These are phyloP conservation scores for Pseudisothecium myosuroides DNA, from an alignment of 225 moss, liverwort and hornwort genomes.

Conservation along the genomic window DNA sequence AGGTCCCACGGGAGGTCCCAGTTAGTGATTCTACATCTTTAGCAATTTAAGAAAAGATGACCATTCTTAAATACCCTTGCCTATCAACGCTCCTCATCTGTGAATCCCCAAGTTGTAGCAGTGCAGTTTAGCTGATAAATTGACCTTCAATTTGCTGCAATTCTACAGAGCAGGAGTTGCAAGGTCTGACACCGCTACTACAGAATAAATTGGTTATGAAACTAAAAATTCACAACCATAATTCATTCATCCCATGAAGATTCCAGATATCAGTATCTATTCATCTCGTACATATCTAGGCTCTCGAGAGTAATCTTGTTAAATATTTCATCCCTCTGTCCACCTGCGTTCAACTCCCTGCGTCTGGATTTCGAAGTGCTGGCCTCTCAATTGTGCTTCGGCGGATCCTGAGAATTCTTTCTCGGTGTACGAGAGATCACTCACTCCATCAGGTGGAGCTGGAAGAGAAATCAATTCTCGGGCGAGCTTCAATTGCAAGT, in stretches of 20 bases:
- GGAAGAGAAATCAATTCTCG: not conserved
- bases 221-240: not conserved
- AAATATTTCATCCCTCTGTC: not conserved
- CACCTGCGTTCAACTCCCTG: not conserved
- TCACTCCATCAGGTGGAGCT: not conserved
- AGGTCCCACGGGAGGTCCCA: not conserved
- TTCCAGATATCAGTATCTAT: not conserved
- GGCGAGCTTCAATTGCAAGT: not conserved
- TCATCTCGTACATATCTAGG: rapidly evolving
- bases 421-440: not conserved
- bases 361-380: not conserved
- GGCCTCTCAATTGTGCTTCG: not conserved
- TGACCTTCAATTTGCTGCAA: not conserved
- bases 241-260: not conserved
- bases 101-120: not conserved
- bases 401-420: not conserved
- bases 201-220: not conserved
- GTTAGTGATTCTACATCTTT: not conserved
- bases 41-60: not conserved
- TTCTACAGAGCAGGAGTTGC: not conserved
- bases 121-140: not conserved
- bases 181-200: too few relatives aligned
- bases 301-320: too few relatives aligned
- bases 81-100: not conserved
- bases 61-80: not conserved